Conservation (phyloP, 2,329 filamentous ascomycete species). For the Xylariaceae sp. region DNA sequence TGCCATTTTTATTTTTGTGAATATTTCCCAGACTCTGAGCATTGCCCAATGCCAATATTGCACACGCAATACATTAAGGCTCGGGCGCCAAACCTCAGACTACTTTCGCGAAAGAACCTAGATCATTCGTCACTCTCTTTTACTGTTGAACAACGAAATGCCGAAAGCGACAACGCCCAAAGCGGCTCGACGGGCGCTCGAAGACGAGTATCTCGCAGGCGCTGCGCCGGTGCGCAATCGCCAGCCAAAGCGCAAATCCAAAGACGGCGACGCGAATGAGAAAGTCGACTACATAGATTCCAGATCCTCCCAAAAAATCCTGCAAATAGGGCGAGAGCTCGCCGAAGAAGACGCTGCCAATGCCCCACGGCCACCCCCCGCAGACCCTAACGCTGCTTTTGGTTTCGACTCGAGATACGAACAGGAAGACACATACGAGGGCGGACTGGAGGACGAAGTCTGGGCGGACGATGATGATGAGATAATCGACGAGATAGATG, state of each 20-base stretch:
- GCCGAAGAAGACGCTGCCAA: slow-evolving; percentile 69
- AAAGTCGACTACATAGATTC: slow-evolving; percentile 77
- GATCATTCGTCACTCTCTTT: not conserved
- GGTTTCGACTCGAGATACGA: slow-evolving; percentile 74
- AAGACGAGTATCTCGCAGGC: slow-evolving; percentile 72
- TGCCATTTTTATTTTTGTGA: slow-evolving; percentile 15
- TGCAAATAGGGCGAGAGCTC: slow-evolving; percentile 84
- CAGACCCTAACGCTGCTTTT: slow-evolving; percentile 59
- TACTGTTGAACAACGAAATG: slow-evolving; percentile 49
- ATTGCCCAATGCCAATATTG: too few species aligned
- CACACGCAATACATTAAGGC: not conserved
- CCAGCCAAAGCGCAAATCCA: slow-evolving; percentile 66
- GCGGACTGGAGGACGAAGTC: slow-evolving; percentile 54
- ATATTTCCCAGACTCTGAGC: not conserved
- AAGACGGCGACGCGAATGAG: slow-evolving; percentile 57
- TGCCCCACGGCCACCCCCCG: slow-evolving; percentile 37
- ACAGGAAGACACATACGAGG: slow-evolving; percentile 52
- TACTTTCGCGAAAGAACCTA: not conserved
- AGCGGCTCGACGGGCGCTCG: slow-evolving; percentile 61
- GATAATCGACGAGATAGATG: slow-evolving; percentile 66
- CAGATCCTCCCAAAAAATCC: slow-evolving; percentile 81
- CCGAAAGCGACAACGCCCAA: slow-evolving; percentile 69
- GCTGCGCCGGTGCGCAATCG: slow-evolving; percentile 69
- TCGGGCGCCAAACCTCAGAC: not conserved
- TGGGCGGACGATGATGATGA: slow-evolving; percentile 77